Conservation (phyloP, 2,329 filamentous ascomycete species). For the Cladobotryum mycophilum region DNA sequence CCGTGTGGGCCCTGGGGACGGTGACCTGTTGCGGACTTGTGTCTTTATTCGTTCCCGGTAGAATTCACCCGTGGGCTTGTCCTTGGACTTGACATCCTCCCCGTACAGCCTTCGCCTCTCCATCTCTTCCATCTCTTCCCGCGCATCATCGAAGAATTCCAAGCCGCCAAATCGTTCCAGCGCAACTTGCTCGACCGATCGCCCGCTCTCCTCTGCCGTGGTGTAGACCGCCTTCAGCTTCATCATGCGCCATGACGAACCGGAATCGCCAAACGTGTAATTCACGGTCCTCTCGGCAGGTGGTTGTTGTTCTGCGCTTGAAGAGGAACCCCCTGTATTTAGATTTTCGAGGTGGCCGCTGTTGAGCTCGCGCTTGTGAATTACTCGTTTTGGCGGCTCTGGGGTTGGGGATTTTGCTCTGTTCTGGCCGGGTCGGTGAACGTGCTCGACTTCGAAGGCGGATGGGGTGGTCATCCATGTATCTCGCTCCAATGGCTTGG, state of each 20-base stretch:
- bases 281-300: slow-evolving; percentile 53
- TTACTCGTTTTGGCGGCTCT: slow-evolving; percentile 52
- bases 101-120: slow-evolving; percentile 80
- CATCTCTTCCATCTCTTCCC: slow-evolving; percentile 88
- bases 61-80: slow-evolving; percentile 82
- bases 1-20: slow-evolving; percentile 37
- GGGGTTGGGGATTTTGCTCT: slow-evolving; percentile 47
- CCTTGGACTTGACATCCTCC: slow-evolving; percentile 73
- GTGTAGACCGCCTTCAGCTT: slow-evolving; percentile 83
- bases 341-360: slow-evolving; percentile 51
- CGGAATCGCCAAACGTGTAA: slow-evolving; percentile 84
- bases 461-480: slow-evolving; percentile 93
- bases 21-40: slow-evolving; percentile 31
- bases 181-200: slow-evolving; percentile 74
- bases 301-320: background rate
- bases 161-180: slow-evolving; percentile 75
- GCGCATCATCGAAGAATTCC: slow-evolving; percentile 81
- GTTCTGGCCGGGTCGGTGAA: slow-evolving; percentile 49
- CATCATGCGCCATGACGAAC: slow-evolving; percentile 94
- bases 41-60: slow-evolving; percentile 68
- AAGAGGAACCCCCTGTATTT: slow-evolving; percentile 41
- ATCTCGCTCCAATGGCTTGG: slow-evolving; percentile 57
- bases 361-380: slow-evolving; percentile 81
- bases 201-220: slow-evolving; percentile 65
- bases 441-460: slow-evolving; percentile 76